phyloP scores from a whole-genome alignment of 768 basidiomycete species.

The Leccinum boreale region DNA sequence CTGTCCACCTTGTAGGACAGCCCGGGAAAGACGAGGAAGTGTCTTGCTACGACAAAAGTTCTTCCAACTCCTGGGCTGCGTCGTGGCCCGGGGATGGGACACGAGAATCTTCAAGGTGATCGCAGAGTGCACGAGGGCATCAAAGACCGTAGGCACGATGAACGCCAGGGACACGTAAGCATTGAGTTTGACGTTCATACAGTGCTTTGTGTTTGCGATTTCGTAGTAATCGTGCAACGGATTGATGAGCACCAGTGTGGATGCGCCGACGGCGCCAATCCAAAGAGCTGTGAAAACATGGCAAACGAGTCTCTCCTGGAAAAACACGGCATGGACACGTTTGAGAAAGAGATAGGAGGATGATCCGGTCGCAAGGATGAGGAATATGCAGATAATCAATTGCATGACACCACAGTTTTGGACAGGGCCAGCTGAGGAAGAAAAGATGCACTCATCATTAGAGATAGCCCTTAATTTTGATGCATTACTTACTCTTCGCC shows the following conservation, averaged over 20 bases:
- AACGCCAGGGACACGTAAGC: conserved; percentile 26
- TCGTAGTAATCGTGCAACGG: conserved; percentile 20
- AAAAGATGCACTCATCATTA: background rate
- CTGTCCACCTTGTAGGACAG: conserved; percentile 37
- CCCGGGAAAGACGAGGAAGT: conserved; percentile 32
- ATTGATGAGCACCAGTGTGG: conserved; percentile 26
- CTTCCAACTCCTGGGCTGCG: conserved; percentile 11
- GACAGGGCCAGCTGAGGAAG: conserved; percentile 21
- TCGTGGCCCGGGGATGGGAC: conserved; percentile 9
- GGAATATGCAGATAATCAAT: conserved; percentile 14
- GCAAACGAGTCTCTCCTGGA: conserved; percentile 17
- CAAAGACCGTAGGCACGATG: conserved; percentile 30
- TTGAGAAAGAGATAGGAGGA: conserved; percentile 38
- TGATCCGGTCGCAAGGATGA: conserved; percentile 21
- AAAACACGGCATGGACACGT: conserved; percentile 36
- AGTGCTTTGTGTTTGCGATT: conserved; percentile 34
- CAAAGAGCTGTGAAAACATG: conserved; percentile 31
- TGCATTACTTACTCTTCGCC: conserved; percentile 16
- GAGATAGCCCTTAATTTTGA: background rate
- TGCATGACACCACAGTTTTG: conserved; percentile 16
- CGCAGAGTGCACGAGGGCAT: conserved; percentile 33
- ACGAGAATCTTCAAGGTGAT: conserved; percentile 30
- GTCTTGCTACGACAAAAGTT: conserved; percentile 17
- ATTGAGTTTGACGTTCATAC: conserved; percentile 23
- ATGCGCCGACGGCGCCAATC: conserved; percentile 28